Percentiles rank a stretch among this genome's conserved stretches.
Conservation (phyloP, 2,329 filamentous ascomycete species). For the Venturia oleaginea region DNA sequence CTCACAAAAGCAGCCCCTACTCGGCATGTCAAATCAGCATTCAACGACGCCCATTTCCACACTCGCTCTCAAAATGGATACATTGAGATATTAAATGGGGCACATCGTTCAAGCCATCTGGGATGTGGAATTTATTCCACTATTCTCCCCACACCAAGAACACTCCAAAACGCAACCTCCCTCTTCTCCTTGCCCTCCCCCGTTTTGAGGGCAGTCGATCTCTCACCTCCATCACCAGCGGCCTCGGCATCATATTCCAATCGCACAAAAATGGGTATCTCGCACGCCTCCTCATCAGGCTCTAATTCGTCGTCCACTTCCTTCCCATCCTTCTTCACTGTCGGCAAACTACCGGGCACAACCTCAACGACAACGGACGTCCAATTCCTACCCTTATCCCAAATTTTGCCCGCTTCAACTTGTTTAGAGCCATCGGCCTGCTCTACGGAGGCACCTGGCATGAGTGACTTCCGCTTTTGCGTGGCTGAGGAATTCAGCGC, state of each 20-base stretch:
- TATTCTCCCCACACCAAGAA: slow-evolving; percentile 79
- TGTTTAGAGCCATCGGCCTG: slow-evolving; percentile 26
- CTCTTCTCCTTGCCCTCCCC: slow-evolving; percentile 61
- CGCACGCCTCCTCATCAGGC: slow-evolving; percentile 58
- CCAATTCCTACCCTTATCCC: slow-evolving; percentile 89
- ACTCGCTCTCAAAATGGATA: too few relatives aligned
- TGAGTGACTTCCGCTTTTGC: slow-evolving; percentile 11
- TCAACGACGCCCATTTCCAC: too few relatives aligned
- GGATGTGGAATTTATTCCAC: slow-evolving; percentile 19
- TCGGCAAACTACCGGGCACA: slow-evolving; percentile 44
- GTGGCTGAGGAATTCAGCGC: slow-evolving; percentile 48
- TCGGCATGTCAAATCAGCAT: too few relatives aligned
- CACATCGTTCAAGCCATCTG: background rate
- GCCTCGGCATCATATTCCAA: slow-evolving; percentile 78
- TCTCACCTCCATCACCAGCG: slow-evolving; percentile 44
- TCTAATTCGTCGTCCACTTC: slow-evolving; percentile 34
- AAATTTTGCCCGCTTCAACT: slow-evolving; percentile 88
- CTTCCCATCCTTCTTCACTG: slow-evolving; percentile 28
- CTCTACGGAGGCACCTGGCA: slow-evolving; percentile 37
- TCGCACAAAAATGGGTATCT: slow-evolving; percentile 90
- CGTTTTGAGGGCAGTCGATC: slow-evolving; percentile 47
- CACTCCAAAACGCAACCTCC: slow-evolving; percentile 93
- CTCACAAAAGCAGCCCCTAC: too few relatives aligned
- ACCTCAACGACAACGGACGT: slow-evolving; percentile 90
- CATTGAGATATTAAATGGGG: too few relatives aligned